A percentile compares a stretch with the other conserved stretches of the same genome.
Conservation (phyloP, 2,329 filamentous ascomycete species). For the Botryotinia convoluta region DNA sequence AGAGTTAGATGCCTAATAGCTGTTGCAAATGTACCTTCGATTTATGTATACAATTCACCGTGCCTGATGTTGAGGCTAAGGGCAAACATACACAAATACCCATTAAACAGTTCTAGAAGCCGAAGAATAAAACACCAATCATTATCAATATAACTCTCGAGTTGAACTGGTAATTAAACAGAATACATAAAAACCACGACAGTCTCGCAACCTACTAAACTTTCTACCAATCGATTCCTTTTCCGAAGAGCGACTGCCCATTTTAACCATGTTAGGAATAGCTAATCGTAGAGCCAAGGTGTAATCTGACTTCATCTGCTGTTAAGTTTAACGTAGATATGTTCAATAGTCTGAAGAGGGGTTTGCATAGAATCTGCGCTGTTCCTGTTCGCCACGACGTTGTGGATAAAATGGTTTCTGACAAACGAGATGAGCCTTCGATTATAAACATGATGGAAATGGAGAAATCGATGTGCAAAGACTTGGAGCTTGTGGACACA, state of each 20-base stretch:
- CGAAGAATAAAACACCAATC: not conserved
- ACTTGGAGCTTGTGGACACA: not conserved
- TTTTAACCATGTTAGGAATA: not conserved
- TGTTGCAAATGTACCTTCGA: not conserved
- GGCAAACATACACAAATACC: not conserved
- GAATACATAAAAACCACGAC: not conserved
- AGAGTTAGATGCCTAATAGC: not conserved
- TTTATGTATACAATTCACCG: too few relatives aligned
- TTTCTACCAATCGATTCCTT: not conserved
- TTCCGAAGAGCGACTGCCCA: not conserved
- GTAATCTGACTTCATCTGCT: too few relatives aligned
- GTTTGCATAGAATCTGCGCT: not conserved
- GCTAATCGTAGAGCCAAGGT: not conserved
- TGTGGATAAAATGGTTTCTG: not conserved
- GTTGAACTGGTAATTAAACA: not conserved
- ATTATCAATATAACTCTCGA: not conserved
- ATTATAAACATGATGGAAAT: not conserved
- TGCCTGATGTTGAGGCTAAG: not conserved
- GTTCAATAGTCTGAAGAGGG: not conserved
- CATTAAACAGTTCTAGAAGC: not conserved
- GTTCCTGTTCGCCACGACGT: not conserved
- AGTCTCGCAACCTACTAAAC: not conserved
- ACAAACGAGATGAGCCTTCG: too few relatives aligned
- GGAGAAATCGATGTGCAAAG: not conserved
- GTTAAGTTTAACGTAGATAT: not conserved